These are phyloP conservation scores for Mucor plumbeus DNA, from an alignment of 371 early-diverging fungal species.

Conservation along the genomic window DNA sequence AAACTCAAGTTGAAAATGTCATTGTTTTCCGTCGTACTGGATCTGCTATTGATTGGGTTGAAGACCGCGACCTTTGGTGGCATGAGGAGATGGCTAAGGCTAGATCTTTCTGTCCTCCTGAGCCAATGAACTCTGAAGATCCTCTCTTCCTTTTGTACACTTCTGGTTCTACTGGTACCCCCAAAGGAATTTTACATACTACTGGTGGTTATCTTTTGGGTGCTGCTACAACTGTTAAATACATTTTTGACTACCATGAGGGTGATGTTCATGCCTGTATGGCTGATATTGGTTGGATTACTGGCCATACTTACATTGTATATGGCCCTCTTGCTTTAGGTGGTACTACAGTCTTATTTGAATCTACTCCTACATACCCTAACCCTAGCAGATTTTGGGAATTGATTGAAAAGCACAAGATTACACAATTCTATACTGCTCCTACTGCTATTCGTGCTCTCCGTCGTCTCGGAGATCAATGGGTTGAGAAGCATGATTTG, in stretches of 20 bases:
- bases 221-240: slow-evolving; percentile 83
- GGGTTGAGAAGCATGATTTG: slow-evolving; percentile 74
- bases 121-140: slow-evolving; percentile 89
- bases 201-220: slow-evolving; percentile 96
- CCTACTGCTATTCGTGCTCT: slow-evolving; percentile 97
- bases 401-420: slow-evolving; percentile 80
- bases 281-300: slow-evolving; percentile 78
- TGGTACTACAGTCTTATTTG: slow-evolving; percentile 92
- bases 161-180: slow-evolving; percentile 93
- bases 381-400: slow-evolving; percentile 83
- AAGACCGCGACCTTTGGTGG: slow-evolving; percentile 88
- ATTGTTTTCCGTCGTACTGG: slow-evolving; percentile 92
- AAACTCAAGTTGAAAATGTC: slow-evolving; percentile 81
- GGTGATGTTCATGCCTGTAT: slow-evolving; percentile 87
- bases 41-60: slow-evolving; percentile 68
- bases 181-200: slow-evolving; percentile 92
- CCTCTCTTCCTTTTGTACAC: slow-evolving; percentile 98
- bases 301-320: slow-evolving; percentile 74
- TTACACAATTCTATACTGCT: slow-evolving; percentile 98
- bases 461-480: slow-evolving; percentile 82
- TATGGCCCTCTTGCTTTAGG: slow-evolving; percentile 95
- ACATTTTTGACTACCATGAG: slow-evolving; percentile 88
- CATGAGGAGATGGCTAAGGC: slow-evolving; percentile 80
- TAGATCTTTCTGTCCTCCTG: slow-evolving; percentile 81
- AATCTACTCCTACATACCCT: slow-evolving; percentile 89